Evolutionary conservation across 2,329 filamentous ascomycete species (phyloP), one percentile per base, ranked within the genome.

Genomic region (Fusarium pilosicola): DNA sequence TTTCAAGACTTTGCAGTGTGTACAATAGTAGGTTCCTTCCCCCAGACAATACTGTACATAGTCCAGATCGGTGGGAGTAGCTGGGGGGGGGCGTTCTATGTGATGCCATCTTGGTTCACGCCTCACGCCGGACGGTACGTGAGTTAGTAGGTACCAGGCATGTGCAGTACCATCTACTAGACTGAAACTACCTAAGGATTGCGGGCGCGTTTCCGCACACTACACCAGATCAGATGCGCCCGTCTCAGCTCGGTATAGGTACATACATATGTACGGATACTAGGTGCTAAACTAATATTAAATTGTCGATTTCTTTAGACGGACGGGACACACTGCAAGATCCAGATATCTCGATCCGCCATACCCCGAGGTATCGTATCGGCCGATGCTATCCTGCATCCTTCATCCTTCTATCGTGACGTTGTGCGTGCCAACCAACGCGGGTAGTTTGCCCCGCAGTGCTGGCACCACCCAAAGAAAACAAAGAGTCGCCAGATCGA

Each of bases 381-480:
- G 66, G 51, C 62, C 63, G 66, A 68, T 74, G 54, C 24, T 39
- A 57, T 67, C 61, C 48, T 67, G 49, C 54, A 55, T 30, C 51
- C 24, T 55, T 36, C 24, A 55, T 58, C 65, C 51, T 61, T 54
- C 57, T 41, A 34, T 36, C 38, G 54, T 49, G 57, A 44, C 44
- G 60, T 36, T 36, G 32, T 34, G 32, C 14, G 52, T 51, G 48
- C 48, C 38, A 60, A 46, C 49, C 60, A 42, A 39, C 38, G 52
- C 52, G 36, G 45, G 44, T 54, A 55, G 32, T 48, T 34, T 68
- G 64, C 56, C 36, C 67, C 42, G 56, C 65, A 49, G 49, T 41
- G 41, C 52, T 74, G 61, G 68, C 61, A 73, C 68, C 71, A 73
- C 68, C 73, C 74, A 68, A 74, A 73, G 62, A 68, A 73, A 74